Percentiles rank a stretch among this genome's conserved stretches.
phyloP scores from a whole-genome alignment of 2,329 filamentous ascomycete genomes.

The Davidsoniella neocaledoniae region DNA sequence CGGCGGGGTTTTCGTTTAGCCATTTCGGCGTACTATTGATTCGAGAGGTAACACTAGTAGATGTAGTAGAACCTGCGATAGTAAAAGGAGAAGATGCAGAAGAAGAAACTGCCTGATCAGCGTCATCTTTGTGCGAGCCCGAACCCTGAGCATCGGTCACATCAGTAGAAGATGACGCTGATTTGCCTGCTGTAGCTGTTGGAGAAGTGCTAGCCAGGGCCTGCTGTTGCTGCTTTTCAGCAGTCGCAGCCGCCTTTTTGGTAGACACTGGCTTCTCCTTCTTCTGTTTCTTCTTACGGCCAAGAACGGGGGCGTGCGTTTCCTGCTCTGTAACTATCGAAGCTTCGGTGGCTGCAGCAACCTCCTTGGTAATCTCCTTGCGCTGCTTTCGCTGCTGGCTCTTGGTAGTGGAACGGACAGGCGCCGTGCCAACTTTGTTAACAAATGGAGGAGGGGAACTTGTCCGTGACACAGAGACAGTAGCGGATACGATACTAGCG shows the following conservation, averaged over 20 bases:
- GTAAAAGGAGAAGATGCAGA: neutral
- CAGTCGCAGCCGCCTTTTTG: neutral
- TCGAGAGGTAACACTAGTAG: neutral
- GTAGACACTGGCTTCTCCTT: conserved; percentile 38
- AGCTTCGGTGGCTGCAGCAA: conserved; percentile 38
- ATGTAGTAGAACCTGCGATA: neutral
- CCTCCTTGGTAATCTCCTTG: conserved; percentile 44
- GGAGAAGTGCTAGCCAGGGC: too few relatives aligned
- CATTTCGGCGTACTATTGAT: too few relatives aligned
- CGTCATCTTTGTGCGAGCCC: neutral
- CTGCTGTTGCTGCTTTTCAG: too few relatives aligned
- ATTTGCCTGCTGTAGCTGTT: too few relatives aligned
- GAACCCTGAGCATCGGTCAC: neutral
- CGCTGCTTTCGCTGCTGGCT: conserved; percentile 64
- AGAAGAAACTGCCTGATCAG: neutral
- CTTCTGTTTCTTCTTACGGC: conserved; percentile 73
- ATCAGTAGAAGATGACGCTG: too few relatives aligned
- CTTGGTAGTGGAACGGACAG: conserved; percentile 54
- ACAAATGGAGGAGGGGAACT: conserved; percentile 46
- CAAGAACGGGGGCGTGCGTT: conserved; percentile 52
- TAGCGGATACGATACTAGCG: conserved; percentile 56
- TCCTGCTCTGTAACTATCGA: conserved; percentile 37
- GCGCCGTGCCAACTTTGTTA: conserved; percentile 48
- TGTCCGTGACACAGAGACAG: conserved; percentile 49
- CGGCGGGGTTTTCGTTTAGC: too few relatives aligned